A percentile compares a stretch with the other conserved stretches of the same genome.
These are phyloP conservation scores for Chaetothyriales sp. DNA, from an alignment of 2,329 filamentous ascomycete species.

Conservation along the genomic window DNA sequence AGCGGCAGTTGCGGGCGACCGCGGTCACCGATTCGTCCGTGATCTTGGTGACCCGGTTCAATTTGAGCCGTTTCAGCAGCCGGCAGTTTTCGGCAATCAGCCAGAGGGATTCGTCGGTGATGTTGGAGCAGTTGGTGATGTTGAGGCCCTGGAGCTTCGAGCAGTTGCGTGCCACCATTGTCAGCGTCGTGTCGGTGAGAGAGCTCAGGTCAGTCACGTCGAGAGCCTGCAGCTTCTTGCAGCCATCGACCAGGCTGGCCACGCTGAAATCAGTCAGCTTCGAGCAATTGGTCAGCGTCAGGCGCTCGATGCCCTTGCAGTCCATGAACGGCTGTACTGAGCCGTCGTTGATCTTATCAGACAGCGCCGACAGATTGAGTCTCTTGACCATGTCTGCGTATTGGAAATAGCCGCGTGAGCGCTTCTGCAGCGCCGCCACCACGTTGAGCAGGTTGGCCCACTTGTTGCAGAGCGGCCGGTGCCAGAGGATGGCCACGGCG, in stretches of 20 bases:
- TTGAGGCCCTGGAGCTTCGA: conserved; percentile 80
- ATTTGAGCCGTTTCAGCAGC: conserved; percentile 84
- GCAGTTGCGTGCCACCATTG: conserved; percentile 67
- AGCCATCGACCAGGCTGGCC: conserved; percentile 63
- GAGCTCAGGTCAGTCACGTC: conserved; percentile 73
- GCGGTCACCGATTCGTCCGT: conserved; percentile 70
- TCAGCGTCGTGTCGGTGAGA: conserved; percentile 70
- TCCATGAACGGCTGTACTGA: conserved; percentile 67
- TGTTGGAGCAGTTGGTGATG: conserved; percentile 68
- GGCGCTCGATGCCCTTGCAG: conserved; percentile 81
- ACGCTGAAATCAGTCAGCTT: conserved; percentile 74
- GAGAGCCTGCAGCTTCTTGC: conserved; percentile 68
- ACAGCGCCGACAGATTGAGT: conserved; percentile 72
- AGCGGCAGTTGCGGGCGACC: conserved; percentile 76
- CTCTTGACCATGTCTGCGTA: conserved; percentile 86
- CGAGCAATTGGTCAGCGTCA: conserved; percentile 83
- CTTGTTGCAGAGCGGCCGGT: conserved; percentile 77
- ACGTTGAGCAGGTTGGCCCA: conserved; percentile 73
- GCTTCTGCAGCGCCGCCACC: conserved; percentile 54
- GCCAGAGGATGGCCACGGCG: conserved; percentile 86
- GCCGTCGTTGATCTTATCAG: conserved; percentile 69
- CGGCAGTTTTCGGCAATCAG: conserved; percentile 67
- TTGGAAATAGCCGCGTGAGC: conserved; percentile 61
- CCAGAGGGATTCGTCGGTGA: conserved; percentile 77
- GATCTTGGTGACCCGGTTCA: conserved; percentile 80